Evolutionary conservation across 23 red algal species (phyloP).

Genomic region (Gracilaria gracilis): DNA sequence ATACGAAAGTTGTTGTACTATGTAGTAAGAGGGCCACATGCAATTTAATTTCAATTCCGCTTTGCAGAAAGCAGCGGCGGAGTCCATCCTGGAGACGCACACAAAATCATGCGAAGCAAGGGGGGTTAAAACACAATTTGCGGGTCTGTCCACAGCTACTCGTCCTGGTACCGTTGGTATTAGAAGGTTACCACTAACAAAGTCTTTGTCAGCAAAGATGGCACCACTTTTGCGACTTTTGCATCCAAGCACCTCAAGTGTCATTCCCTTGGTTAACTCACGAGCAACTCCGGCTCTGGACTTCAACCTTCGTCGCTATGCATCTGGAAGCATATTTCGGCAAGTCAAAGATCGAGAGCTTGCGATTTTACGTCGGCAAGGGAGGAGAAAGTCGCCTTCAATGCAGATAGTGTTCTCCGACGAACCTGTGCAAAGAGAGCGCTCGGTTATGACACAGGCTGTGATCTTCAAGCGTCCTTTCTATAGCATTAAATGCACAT

Average conservation of each 20-base stretch:
- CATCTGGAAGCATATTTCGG: background rate
- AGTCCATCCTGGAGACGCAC: too few relatives aligned
- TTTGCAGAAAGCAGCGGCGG: too few relatives aligned
- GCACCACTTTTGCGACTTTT: background rate
- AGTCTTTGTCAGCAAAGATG: too few relatives aligned
- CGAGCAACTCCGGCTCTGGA: background rate
- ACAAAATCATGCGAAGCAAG: too few relatives aligned
- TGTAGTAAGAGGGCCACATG: too few relatives aligned
- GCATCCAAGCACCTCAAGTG: background rate
- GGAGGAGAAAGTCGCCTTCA: background rate
- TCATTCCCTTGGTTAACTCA: background rate
- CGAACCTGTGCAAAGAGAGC: background rate
- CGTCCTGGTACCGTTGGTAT: too few relatives aligned
- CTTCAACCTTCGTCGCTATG: conserved; percentile 4
- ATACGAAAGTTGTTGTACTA: background rate
- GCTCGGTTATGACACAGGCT: background rate
- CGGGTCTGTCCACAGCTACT: too few relatives aligned
- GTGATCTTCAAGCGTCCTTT: background rate
- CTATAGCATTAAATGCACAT: background rate
- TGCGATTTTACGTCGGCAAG: background rate
- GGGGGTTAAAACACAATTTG: too few relatives aligned
- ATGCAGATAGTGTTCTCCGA: background rate
- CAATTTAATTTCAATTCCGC: background rate
- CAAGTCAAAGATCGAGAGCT: background rate
- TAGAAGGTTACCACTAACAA: too few relatives aligned